Evolutionary conservation across 2,329 filamentous ascomycete species (phyloP), one percentile per base, ranked within the genome.

Genomic region (Fusarium burgessii): DNA sequence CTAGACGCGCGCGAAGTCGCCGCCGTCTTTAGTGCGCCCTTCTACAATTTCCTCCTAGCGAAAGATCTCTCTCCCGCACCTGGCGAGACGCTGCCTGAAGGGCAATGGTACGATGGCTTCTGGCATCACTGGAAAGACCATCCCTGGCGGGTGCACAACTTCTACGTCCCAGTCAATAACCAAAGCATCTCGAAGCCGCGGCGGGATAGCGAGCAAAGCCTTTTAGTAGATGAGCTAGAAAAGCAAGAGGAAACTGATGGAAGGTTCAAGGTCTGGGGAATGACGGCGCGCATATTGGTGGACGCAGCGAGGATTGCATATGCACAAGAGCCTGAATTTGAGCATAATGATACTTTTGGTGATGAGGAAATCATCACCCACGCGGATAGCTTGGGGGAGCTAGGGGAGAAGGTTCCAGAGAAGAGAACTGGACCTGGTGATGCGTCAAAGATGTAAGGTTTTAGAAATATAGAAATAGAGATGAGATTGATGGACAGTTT

Each of bases 1-100:
- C 86, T 98, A 14, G 93, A 98, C 81, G 93, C 94, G 3, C 91
- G 93, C 72, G 95, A 98, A 81, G 95, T 98, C 4, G 95, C 94
- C 4, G 95, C 94, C 46, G 94, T 98, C 36, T 98, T 98, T 82
- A 95, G 93, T 8, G 95, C 93, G 8, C 92, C 93, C 1, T 94
- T 98, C 74, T 89, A 91, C 79, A 93, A 94, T 78, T 98, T 98
- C 79, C 83, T 98, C 57, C 85, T 83, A 49, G 79, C 83, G 35
- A 80, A 81, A 54, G 91, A 93, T 79, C 86, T 92, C 68, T 80
- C 84, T 5, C 79, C 79, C 4, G 76, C 77, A 14, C 67, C 79
- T 61, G 76, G 82, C 70, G 66, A 79, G 75, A 60, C 70, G 25
- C 81, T 81, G 69, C 88, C 80, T 58, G 83, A 80, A 38, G 89